Percentiles rank a stretch among this genome's conserved stretches.
Conservation (phyloP, 805 yeast genomes). For the Metschnikowia cerradonensis region DNA sequence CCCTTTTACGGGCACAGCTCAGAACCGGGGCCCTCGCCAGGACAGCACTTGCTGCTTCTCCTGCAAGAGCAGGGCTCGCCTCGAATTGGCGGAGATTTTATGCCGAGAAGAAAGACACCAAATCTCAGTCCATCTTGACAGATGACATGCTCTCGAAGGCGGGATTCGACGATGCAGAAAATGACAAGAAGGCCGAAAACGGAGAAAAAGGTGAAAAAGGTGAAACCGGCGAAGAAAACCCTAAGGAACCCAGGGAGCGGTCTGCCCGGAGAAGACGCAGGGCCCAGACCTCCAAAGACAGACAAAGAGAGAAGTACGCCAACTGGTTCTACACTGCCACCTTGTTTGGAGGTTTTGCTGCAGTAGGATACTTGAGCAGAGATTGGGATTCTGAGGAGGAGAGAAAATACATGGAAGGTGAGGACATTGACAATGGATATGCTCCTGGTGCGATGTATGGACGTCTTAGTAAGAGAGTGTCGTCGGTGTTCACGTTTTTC, state of each 20-base stretch:
- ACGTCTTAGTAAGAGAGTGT: conserved; percentile 67
- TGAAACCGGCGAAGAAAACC: conserved; percentile 3
- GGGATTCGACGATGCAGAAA: conserved; percentile 57
- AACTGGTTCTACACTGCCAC: conserved; percentile 64
- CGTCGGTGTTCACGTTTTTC: conserved; percentile 74
- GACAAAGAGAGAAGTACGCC: conserved; percentile 78
- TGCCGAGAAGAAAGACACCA: conserved; percentile 21
- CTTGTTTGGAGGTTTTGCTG: conserved; percentile 51
- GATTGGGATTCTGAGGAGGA: conserved; percentile 83
- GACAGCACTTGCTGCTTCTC: conserved; percentile 3
- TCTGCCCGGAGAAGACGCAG: conserved; percentile 32
- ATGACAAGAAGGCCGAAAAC: conserved; percentile 14
- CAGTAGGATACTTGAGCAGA: conserved; percentile 65
- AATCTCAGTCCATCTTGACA: conserved; percentile 55
- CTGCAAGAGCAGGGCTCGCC: background rate
- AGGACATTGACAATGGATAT: conserved; percentile 62
- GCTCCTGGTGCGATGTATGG: conserved; percentile 59
- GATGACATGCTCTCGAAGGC: conserved; percentile 82
- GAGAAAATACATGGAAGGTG: conserved; percentile 45
- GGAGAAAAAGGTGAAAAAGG: conserved; percentile 16
- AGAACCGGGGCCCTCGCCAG: conserved; percentile 2
- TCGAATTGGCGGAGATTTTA: conserved; percentile 8
- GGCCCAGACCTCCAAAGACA: conserved; percentile 62
- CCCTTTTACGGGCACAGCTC: conserved; percentile 11
- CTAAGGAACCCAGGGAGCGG: conserved; percentile 14